Conservation (phyloP, 2,329 filamentous ascomycete genomes). For the Botryotinia globosa region DNA sequence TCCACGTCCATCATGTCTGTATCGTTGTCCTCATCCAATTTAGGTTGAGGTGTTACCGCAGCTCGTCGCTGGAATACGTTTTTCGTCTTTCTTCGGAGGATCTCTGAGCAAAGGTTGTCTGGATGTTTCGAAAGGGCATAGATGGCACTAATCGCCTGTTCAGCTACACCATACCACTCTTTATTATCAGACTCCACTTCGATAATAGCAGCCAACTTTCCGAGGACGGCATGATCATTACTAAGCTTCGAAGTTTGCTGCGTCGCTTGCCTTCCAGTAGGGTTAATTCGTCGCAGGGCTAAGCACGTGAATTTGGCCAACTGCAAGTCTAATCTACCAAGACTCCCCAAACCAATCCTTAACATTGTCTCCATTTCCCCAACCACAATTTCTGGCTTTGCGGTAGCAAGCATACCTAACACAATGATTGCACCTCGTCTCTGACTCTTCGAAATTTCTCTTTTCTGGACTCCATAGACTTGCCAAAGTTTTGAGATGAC, state of each 20-base stretch:
- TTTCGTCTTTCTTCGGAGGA: conserved; percentile 82
- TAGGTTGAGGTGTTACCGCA: conserved; percentile 21
- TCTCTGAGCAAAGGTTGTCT: conserved; percentile 86
- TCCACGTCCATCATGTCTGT: conserved; percentile 35
- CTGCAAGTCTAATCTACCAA: conserved; percentile 79
- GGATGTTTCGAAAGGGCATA: conserved; percentile 93
- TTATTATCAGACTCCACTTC: conserved; percentile 86
- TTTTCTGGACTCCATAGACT: conserved; percentile 90
- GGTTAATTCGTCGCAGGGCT: conserved; percentile 85
- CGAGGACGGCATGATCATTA: conserved; percentile 87
- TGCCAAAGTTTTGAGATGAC: conserved; percentile 95
- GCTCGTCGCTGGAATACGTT: conserved; percentile 61
- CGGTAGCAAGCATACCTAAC: conserved; percentile 91
- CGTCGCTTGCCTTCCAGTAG: conserved; percentile 69
- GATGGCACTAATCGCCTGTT: conserved; percentile 93
- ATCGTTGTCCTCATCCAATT: conserved; percentile 22
- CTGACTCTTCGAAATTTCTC: conserved; percentile 88
- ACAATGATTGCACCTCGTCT: conserved; percentile 93
- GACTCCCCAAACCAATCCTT: conserved; percentile 77
- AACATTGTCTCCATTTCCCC: conserved; percentile 95
- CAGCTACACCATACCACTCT: conserved; percentile 94
- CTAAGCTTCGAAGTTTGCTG: conserved; percentile 72
- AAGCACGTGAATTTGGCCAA: conserved; percentile 95
- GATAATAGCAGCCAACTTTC: conserved; percentile 76
- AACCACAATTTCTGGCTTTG: conserved; percentile 87